Evolutionary conservation across 768 basidiomycete genomes (phyloP), one percentile per base, ranked within the genome.

Genomic region (Mycena galopus): DNA sequence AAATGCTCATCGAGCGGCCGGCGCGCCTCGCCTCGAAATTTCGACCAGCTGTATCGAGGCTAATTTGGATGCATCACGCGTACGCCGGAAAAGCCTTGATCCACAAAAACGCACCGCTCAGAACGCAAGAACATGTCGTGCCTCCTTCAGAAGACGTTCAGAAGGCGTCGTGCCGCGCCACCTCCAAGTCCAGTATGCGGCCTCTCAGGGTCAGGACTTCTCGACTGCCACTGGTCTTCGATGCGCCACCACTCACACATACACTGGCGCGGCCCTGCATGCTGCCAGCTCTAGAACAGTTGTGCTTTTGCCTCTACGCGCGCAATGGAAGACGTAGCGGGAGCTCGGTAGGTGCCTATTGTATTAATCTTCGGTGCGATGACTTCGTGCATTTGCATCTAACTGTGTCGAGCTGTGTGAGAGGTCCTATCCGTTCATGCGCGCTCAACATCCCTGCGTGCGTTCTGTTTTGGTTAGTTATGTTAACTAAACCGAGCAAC

Each of bases 241-340:
- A 58, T 25, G 58, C 58, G 58, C 58, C 58, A 60, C 58, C 35
- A 60, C 37, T 50, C 61, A 23, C 61, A 62, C 61, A 23, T 44
- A 62, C 61, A 16, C 42, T 21, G 30, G 7, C 42, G 27, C 12
- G 21, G 32, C 29, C 30, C 47, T 62, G 47, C 21, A n/a, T 30
- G 42, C 61, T 62, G 61, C 29, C 60, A 21, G 32, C 37, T 44
- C 25, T 47, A 27, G 27, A 29, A 6, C 30, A 11, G 29, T 27
- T 14, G 25, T 4, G 2, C 25, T 30, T 16, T 27, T 32, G 4
- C 27, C n/a, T 32, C 12, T 30, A 23, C 12, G 30, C 25, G 29
- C 61, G 44, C 27, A 62, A 62, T 62, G 61, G 61, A 62, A 62
- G 44, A 21, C 21, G 42, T 27, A 29, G 23, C 21, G 44, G 25